phyloP scores from a whole-genome alignment of 108 stramenopile species.

The Skeletonema grethae region DNA sequence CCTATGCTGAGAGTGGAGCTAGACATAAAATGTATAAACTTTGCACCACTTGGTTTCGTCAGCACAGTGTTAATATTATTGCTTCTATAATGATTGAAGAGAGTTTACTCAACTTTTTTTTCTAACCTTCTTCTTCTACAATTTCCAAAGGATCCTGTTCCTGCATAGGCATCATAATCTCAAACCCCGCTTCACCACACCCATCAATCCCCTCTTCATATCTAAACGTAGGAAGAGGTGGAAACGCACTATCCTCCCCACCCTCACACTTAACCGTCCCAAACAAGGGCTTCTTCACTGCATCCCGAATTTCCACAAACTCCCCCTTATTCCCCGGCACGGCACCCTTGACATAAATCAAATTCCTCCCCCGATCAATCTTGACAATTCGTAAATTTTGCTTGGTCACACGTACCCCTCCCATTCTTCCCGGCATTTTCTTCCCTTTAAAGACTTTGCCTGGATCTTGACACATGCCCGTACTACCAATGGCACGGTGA shows the following conservation, averaged over 20 bases:
- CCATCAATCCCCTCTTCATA: constrained; percentile 86
- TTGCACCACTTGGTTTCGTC: not conserved
- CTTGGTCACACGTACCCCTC: constrained; percentile 79
- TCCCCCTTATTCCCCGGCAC: constrained; percentile 94
- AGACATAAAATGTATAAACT: no score
- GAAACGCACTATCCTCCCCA: constrained; percentile 58
- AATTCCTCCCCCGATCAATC: constrained; percentile 91
- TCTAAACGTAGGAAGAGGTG: constrained; percentile 83
- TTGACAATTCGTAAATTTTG: constrained; percentile 91
- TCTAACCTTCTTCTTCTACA: constrained; percentile 21
- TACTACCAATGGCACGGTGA: constrained; percentile 91
- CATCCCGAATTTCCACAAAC: constrained; percentile 92
- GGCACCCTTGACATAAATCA: constrained; percentile 89
- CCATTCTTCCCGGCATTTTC: constrained; percentile 99
- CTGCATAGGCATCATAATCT: constrained; percentile 84
- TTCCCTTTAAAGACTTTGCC: constrained; percentile 98
- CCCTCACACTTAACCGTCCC: constrained; percentile 72
- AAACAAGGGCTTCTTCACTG: constrained; percentile 86
- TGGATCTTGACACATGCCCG: constrained; percentile 91
- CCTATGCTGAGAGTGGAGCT: constrained; percentile 9
- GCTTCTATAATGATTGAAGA: not conserved
- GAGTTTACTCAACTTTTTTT: no score
- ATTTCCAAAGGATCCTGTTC: constrained; percentile 79
- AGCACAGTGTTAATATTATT: not conserved
- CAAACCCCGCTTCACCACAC: constrained; percentile 65